phyloP scores from a whole-genome alignment of 257 asterid genomes.

The Marsdenia floribunda region DNA sequence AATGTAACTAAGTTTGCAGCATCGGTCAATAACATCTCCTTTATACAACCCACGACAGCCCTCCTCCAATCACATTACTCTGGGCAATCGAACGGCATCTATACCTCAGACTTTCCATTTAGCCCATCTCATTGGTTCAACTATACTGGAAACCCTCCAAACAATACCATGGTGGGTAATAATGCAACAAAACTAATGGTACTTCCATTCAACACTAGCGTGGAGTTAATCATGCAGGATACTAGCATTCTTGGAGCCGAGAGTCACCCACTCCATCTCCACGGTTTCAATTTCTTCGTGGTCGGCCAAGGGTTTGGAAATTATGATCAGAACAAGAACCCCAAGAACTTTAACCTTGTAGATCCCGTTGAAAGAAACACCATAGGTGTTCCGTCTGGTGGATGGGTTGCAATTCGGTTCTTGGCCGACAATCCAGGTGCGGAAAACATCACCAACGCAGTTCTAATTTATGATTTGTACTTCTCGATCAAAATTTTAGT shows the following conservation, averaged over 20 bases:
- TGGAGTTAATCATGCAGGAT: constrained; percentile 55
- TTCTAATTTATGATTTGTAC: background rate
- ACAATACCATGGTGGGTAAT: constrained; percentile 34
- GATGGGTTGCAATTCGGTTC: constrained; percentile 65
- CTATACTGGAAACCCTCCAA: constrained; percentile 49
- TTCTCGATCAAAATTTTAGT: background rate
- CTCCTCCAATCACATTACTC: constrained; percentile 48
- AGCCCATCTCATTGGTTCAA: constrained; percentile 48
- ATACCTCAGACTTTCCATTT: constrained; percentile 43
- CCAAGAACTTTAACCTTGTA: constrained; percentile 42
- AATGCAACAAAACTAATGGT: constrained; percentile 48
- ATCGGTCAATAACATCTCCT: constrained; percentile 44
- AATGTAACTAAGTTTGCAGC: constrained; percentile 52
- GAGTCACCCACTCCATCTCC: constrained; percentile 68
- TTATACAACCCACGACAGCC: constrained; percentile 40
- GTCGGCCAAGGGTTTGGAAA: constrained; percentile 62
- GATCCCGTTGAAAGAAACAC: constrained; percentile 69
- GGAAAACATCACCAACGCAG: background rate
- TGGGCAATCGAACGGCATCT: constrained; percentile 34
- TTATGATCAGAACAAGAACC: constrained; percentile 39
- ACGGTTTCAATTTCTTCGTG: constrained; percentile 64
- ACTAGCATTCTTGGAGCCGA: constrained; percentile 60
- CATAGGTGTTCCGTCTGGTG: constrained; percentile 57
- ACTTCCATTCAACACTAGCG: constrained; percentile 40
- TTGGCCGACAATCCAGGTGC: constrained; percentile 64